A percentile compares a stretch with the other conserved stretches of the same genome.
phyloP scores from a whole-genome alignment of 768 basidiomycete genomes.

The Astraeus odoratus region DNA sequence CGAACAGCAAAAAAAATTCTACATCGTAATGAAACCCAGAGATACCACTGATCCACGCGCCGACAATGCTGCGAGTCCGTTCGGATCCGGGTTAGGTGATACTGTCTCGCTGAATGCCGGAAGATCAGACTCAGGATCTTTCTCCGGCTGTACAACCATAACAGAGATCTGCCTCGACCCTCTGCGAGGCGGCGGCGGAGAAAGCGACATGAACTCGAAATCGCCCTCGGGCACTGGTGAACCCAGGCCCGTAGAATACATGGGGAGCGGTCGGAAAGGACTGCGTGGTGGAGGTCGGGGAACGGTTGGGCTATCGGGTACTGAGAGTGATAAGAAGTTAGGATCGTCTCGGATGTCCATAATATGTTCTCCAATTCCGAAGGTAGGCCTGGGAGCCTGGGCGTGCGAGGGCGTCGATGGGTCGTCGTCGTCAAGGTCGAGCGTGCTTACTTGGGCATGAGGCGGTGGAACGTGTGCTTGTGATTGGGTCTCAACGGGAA shows the following conservation, averaged over 20 bases:
- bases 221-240: slow-evolving; percentile 19
- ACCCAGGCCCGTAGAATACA: slow-evolving; percentile 1
- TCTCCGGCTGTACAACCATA: slow-evolving; percentile 9
- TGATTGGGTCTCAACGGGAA: background rate
- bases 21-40: slow-evolving; percentile 41
- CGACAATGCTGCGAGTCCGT: slow-evolving; percentile 31
- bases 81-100: slow-evolving; percentile 8
- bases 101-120: slow-evolving; percentile 5
- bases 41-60: slow-evolving; percentile 49
- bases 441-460: background rate
- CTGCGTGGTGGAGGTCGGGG: slow-evolving; percentile 14
- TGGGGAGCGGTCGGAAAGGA: slow-evolving; percentile 23
- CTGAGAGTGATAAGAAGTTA: slow-evolving; percentile 50
- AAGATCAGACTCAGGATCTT: slow-evolving; percentile 4
- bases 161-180: slow-evolving; percentile 43
- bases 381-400: slow-evolving; percentile 23
- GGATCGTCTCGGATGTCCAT: slow-evolving; percentile 42
- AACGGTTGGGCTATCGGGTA: slow-evolving; percentile 20
- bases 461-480: background rate
- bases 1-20: slow-evolving; percentile 5
- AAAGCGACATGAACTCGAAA: slow-evolving; percentile 43
- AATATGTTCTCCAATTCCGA: slow-evolving; percentile 23
- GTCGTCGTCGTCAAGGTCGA: slow-evolving; percentile 10
- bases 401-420: slow-evolving; percentile 17
- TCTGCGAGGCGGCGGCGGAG: slow-evolving; percentile 63